Evolutionary conservation across 305 asterid species (phyloP).

Genomic region (Fraxinus baroniana): DNA sequence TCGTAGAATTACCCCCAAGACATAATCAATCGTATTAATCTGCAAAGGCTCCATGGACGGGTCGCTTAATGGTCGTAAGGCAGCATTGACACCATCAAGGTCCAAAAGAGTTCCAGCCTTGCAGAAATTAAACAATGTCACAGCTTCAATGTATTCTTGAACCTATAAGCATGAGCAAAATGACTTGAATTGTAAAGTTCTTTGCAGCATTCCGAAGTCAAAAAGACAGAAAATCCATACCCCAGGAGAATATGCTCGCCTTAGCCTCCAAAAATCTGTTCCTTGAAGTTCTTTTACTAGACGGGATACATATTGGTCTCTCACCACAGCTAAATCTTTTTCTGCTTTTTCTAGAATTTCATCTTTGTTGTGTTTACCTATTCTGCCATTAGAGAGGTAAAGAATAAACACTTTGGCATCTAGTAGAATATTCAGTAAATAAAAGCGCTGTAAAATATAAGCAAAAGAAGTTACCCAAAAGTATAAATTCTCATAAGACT

Average conservation of each 20-base stretch:
- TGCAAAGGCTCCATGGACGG: conserved; percentile 75
- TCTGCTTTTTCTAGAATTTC: conserved; percentile 74
- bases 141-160: conserved; percentile 97
- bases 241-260: conserved; percentile 98
- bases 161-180: conserved; percentile 46
- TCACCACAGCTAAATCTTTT: conserved; percentile 72
- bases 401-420: neutral
- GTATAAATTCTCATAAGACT: neutral
- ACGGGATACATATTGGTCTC: conserved; percentile 60
- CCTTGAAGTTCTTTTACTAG: conserved; percentile 83
- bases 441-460: neutral
- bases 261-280: conserved; percentile 88
- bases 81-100: conserved; percentile 78
- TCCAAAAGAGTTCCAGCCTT: conserved; percentile 66
- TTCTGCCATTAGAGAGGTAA: conserved; percentile 43
- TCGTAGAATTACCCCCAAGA: conserved; percentile 68
- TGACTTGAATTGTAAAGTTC: conserved; percentile 10
- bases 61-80: conserved; percentile 53
- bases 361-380: conserved; percentile 72
- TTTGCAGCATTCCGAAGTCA: neutral
- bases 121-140: conserved; percentile 78
- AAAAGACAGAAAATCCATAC: conserved; percentile 33
- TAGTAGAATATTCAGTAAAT: neutral
- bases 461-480: neutral
- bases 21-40: conserved; percentile 73